Percentiles rank a stretch among this genome's conserved stretches.
Conservation (phyloP, 2,329 filamentous ascomycete species). For the Samsoniella hepiali region DNA sequence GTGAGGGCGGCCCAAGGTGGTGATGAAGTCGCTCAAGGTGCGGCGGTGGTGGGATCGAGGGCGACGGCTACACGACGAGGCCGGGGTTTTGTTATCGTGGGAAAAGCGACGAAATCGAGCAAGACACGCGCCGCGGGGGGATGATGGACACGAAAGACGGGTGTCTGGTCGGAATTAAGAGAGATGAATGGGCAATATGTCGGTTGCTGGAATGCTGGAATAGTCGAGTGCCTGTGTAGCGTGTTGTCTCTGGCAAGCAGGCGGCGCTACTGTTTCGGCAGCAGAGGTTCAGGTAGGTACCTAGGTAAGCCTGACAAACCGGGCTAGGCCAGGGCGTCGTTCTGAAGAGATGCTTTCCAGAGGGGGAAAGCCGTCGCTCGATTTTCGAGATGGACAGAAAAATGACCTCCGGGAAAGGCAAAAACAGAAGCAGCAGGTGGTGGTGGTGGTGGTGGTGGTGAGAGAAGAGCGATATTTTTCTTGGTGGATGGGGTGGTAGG, state of each 20-base stretch:
- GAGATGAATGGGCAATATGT: not conserved
- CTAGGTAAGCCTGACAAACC: too few species aligned
- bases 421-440: not conserved
- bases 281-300: not conserved
- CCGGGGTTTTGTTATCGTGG: slow-evolving; percentile 13
- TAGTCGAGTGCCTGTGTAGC: not conserved
- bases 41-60: not conserved
- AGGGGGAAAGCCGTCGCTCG: not conserved
- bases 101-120: not conserved
- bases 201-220: slow-evolving; percentile 21
- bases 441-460: not conserved
- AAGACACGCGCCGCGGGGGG: slow-evolving; percentile 5
- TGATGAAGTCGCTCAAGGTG: not conserved
- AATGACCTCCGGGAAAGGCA: not conserved
- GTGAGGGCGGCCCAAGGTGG: not conserved
- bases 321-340: too few species aligned
- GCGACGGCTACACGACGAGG: not conserved
- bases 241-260: not conserved
- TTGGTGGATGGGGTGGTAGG: not conserved
- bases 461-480: not conserved
- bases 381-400: not conserved
- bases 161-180: not conserved
- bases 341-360: not conserved
- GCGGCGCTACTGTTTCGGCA: not conserved
- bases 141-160: not conserved